Base-by-base conservation (phyloP, 2,329 filamentous ascomycete genomes). In the Zopfia rhizophila region DNA sequence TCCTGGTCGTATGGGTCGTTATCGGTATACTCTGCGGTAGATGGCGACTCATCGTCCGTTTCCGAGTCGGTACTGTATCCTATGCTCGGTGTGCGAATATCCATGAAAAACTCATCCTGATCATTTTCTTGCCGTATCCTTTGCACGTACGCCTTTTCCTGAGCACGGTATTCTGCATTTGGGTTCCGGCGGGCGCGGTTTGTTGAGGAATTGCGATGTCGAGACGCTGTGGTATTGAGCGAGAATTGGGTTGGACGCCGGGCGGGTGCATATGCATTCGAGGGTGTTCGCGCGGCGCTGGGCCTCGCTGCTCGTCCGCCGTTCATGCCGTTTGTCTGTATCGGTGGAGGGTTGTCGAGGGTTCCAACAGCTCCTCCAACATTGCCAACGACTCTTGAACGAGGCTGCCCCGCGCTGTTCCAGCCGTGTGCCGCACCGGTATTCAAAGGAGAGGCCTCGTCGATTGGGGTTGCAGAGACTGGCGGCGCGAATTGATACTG, bases 121-220 rank as follows among this genome's bases (percentile, higher is more conserved):
- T 76, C 72, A 47, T 85, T 83, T 57, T 94, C 90, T 67, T 95
- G 90, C 46, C 91, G 86, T 65, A 97, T 83, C 60, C 93, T 87
- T 72, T 96, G 91, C 23, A 97, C 88, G 68, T 99, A 99, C 45
- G 93, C 93, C 68, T 92, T 90, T 72, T 97, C 93, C 73, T 97
- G 91, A 35, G 90, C 89, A 49, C 89, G 79, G 67, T 90, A 90
- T 58, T 88, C 85, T 39, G 86, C 85, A 61, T 87, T 87, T 7
- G 87, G 87, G 61, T 90, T 88, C 53, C 82, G 75, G 25, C 78
- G 70, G 27, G 68, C 65, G 53, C 85, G 75, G 51, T 81, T 82
- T 3, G 78, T 72, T 2, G 84, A 86, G 5, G 77, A 79, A 6
- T 82, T 84, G 50, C 84, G 79, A 51, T 81, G 77, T 44, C 79